Evolutionary conservation across 2,329 filamentous ascomycete genomes (phyloP).

Genomic region (Fusarium mexicanum): DNA sequence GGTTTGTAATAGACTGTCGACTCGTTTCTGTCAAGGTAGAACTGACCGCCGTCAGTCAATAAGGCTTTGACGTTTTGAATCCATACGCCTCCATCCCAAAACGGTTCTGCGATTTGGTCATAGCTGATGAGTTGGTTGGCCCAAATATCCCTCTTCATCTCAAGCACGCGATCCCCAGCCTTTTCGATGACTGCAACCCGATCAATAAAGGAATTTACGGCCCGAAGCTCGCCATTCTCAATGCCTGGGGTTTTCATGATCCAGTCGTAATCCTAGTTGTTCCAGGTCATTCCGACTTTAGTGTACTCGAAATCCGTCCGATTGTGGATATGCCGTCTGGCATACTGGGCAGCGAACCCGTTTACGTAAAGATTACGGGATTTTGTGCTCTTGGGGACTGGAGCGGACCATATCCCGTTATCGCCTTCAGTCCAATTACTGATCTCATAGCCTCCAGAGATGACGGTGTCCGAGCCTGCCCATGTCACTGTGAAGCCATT

Average conservation of each 20-base stretch:
- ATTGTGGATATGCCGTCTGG: not conserved
- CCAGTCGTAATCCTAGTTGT: not conserved
- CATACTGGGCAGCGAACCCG: not conserved
- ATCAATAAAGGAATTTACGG: not conserved
- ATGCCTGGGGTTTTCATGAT: not conserved
- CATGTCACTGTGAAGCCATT: not conserved
- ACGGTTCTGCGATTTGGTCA: not conserved
- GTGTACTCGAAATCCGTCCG: not conserved
- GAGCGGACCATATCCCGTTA: not conserved
- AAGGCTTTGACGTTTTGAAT: slow-evolving; percentile 2
- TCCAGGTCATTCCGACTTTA: not conserved
- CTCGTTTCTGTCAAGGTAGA: not conserved
- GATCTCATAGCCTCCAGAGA: not conserved
- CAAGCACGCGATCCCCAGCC: not conserved
- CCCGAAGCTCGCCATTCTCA: not conserved
- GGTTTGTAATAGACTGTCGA: not conserved
- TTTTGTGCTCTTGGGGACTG: not conserved
- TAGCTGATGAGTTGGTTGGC: slow-evolving; percentile 8
- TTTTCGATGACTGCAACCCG: not conserved
- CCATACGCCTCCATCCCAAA: slow-evolving; percentile 5
- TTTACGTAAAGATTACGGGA: not conserved
- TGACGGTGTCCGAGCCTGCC: not conserved
- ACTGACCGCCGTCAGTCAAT: not conserved
- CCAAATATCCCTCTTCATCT: not conserved
- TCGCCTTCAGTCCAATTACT: not conserved